Evolutionary conservation across 495 filamentous ascomycete genomes (phyloP), one percentile per base, ranked within the genome.

Genomic region (Neurospora discreta): DNA sequence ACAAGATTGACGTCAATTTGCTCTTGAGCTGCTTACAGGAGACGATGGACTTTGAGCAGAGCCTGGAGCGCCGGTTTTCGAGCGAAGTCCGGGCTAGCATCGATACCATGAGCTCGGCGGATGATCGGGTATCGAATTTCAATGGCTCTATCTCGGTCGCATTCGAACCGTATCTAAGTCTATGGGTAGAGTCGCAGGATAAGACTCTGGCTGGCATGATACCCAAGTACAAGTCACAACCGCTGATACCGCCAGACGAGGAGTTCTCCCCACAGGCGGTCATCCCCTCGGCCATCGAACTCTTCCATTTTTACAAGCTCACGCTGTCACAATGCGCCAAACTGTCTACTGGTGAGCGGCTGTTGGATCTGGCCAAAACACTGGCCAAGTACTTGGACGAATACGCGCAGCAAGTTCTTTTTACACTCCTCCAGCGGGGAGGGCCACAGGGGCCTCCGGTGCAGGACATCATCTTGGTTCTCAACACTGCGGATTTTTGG

Each of bases 401-500:
- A 75, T 99, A 98, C 80, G 91, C 95, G 16, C 94, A 98, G 77
- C 93, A 97, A 75, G 93, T 98, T 7, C 86, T 99, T 7, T 88
- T 96, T 15, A 85, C 89, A 70, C 91, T 93, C 76, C 86, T 98
- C 15, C 81, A 92, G 84, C 74, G 88, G 85, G 78, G 86, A 73
- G 85, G 73, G 72, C 85, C 75, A 82, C 85, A 80, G 78, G 85
- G 85, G 2, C 88, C 93, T 0, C 85, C 89, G 5, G 79, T 93
- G 4, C 89, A 97, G 74, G 93, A 97, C 72, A 84, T 91, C 26
- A 87, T 97, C 11, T 84, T 95, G 1, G 92, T 98, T 6, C 85
- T 99, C 60, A 99, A 98, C 79, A 98, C 95, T 2, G 96, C 95
- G 0, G 95, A 99, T 77, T 99, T 98, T 80, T 98, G 96, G 86